These are phyloP conservation scores for Dictyostelium firmibasis DNA, from an alignment of 78 protist genomes.

Conservation along the genomic window DNA sequence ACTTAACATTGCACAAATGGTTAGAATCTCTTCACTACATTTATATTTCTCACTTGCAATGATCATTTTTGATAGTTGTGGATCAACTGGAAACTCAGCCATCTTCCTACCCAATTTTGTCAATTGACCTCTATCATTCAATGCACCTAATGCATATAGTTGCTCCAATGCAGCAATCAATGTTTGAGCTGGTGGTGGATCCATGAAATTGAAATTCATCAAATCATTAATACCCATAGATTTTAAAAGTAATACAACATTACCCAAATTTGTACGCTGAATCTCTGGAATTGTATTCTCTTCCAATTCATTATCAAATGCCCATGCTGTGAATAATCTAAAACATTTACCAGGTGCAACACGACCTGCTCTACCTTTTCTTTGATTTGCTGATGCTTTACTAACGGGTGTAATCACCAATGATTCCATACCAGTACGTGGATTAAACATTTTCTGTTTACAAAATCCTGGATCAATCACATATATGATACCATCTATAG, in stretches of 20 bases:
- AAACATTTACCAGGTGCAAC: slow-evolving; percentile 97
- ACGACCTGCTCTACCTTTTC: slow-evolving; percentile 99
- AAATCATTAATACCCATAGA: slow-evolving; percentile 98
- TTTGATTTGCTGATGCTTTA: slow-evolving; percentile 94
- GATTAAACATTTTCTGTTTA: slow-evolving; percentile 95
- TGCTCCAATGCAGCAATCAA: slow-evolving; percentile 97
- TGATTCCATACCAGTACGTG: slow-evolving; percentile 97
- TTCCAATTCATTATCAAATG: slow-evolving; percentile 94
- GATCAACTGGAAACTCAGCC: slow-evolving; percentile 99
- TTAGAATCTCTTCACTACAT: slow-evolving; percentile 70
- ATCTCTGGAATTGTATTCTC: slow-evolving; percentile 97
- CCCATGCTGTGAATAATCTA: slow-evolving; percentile 96
- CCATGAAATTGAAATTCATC: slow-evolving; percentile 98
- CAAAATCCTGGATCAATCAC: slow-evolving; percentile 98
- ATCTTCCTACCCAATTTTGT: slow-evolving; percentile 97
- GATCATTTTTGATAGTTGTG: slow-evolving; percentile 91
- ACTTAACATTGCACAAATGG: slow-evolving; percentile 94
- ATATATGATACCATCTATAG: slow-evolving; percentile 98
- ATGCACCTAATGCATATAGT: slow-evolving; percentile 96
- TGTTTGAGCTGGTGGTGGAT: slow-evolving; percentile 99
- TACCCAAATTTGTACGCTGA: slow-evolving; percentile 97
- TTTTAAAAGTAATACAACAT: slow-evolving; percentile 96
- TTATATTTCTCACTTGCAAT: slow-evolving; percentile 85
- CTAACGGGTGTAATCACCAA: slow-evolving; percentile 96
- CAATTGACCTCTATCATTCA: slow-evolving; percentile 97